These are phyloP conservation scores for Chaetomium olivaceum DNA, from an alignment of 2,329 filamentous ascomycete species.

Conservation along the genomic window DNA sequence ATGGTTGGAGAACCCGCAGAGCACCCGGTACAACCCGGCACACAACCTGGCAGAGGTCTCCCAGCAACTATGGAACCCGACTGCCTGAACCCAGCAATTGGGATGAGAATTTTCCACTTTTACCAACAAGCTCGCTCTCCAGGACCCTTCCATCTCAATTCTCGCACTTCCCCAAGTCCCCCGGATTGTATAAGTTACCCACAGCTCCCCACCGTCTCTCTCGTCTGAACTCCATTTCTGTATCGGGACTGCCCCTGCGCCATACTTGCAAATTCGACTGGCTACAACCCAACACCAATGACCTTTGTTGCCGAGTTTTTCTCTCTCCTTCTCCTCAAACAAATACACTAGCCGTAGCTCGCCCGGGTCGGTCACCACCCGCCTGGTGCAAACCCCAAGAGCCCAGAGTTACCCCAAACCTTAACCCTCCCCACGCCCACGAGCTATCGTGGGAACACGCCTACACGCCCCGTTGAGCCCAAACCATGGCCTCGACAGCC, in stretches of 20 bases:
- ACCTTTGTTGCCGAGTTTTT: constrained; percentile 36
- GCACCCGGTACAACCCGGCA: background rate
- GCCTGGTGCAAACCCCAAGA: background rate
- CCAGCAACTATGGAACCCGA: background rate
- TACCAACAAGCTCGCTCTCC: too few relatives aligned
- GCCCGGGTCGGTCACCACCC: background rate
- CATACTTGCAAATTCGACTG: background rate
- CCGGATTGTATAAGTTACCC: background rate
- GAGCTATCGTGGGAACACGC: too few relatives aligned
- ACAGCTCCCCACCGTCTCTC: background rate
- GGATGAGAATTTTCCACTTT: background rate
- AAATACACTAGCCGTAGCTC: constrained; percentile 29
- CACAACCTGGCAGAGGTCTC: background rate
- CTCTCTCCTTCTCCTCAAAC: constrained; percentile 37
- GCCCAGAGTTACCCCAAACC: background rate
- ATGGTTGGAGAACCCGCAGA: background rate
- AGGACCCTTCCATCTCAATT: too few relatives aligned
- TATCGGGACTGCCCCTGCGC: background rate
- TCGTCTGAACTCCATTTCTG: background rate
- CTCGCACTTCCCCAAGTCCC: too few relatives aligned
- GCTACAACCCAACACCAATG: constrained; percentile 28
- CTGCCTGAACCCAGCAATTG: background rate
- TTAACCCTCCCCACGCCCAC: background rate
- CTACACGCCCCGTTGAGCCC: background rate
- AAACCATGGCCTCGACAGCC: constrained; percentile 23